phyloP scores from a whole-genome alignment of 352 stramenopile genomes.

The Saprolegnia parasitica region DNA sequence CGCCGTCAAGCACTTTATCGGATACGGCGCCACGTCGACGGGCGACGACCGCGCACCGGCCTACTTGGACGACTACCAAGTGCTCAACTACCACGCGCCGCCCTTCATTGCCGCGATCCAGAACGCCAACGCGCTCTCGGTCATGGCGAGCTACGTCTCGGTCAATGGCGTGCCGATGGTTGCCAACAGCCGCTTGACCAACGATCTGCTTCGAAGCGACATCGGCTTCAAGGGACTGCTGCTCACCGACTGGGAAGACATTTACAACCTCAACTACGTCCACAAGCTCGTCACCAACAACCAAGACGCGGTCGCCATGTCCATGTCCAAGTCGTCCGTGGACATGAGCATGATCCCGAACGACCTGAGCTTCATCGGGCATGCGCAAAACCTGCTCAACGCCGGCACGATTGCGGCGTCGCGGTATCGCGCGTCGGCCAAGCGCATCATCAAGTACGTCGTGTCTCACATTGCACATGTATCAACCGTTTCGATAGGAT shows the following conservation, averaged over 20 bases:
- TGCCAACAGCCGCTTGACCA: conserved; percentile 62
- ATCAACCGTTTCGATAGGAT: conserved; percentile 29
- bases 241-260: conserved; percentile 91
- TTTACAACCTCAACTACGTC: conserved; percentile 78
- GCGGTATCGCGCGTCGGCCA: conserved; percentile 53
- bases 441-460: conserved; percentile 48
- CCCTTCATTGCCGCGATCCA: conserved; percentile 79
- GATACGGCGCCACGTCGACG: conserved; percentile 74
- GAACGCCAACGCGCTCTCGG: conserved; percentile 62
- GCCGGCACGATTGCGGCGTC: conserved; percentile 20
- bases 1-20: conserved; percentile 90
- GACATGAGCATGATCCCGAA: conserved; percentile 78
- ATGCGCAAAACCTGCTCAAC: conserved; percentile 33
- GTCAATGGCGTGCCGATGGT: conserved; percentile 90
- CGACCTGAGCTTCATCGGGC: conserved; percentile 34
- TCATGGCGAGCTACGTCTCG: conserved; percentile 94
- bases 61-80: conserved; percentile 63
- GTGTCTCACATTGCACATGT: not conserved
- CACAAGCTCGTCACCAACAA: conserved; percentile 48
- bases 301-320: conserved; percentile 47
- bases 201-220: conserved; percentile 78
- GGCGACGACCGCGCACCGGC: conserved; percentile 80
- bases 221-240: conserved; percentile 87
- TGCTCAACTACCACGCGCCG: conserved; percentile 83
- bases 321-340: conserved; percentile 55